Evolutionary conservation across 148 eudicot species (phyloP), one percentile per base, ranked within the genome.

Genomic region (Nepenthes gracilis): DNA sequence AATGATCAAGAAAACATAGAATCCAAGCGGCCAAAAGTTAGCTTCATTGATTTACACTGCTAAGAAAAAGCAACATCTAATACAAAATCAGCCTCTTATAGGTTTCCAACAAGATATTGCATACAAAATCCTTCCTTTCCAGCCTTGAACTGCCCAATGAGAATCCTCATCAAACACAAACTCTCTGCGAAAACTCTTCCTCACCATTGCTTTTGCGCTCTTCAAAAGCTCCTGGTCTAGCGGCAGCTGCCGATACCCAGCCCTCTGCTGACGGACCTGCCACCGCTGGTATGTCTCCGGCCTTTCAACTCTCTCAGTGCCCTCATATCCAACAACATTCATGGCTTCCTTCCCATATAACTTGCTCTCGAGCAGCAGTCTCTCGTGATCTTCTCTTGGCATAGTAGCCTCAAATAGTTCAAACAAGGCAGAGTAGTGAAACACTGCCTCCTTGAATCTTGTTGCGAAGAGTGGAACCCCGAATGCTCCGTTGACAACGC

Each of bases 81-180:
- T 8, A 40, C 45, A 40, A 40, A 40, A 40, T 8, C 4, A 49
- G 45, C n/a, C 37, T 64, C 54, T 49, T 32, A 48, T 40, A 33
- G 60, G 51, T 33, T 12, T 64, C 67, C 67, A 64, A 64, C 52
- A 64, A 8, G 67, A 64, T 2, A 64, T 1, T 13, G 67, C 67
- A 54, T 54, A 63, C 66, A 63, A 37, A 37, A 63, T 54, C 66
- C 66, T 63, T 2, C 66, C 66, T 23, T 64, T 64, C 67, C 67
- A 64, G n/a, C 60, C 67, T 35, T 64, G 67, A 64, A 64, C 50
- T 15, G 52, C 55, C 67, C 67, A 64, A 14, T 64, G 32, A 34
- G 10, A 23, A n/a, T 55, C 54, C 35, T 64, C 67, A 55, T 56
- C 60, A 12, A 64, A 33, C 67, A 64, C 67, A 45, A 64, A 64